A percentile compares a stretch with the other conserved stretches of the same genome.
Conservation (phyloP, 768 basidiomycete genomes). For the Tephrocybe sp. region DNA sequence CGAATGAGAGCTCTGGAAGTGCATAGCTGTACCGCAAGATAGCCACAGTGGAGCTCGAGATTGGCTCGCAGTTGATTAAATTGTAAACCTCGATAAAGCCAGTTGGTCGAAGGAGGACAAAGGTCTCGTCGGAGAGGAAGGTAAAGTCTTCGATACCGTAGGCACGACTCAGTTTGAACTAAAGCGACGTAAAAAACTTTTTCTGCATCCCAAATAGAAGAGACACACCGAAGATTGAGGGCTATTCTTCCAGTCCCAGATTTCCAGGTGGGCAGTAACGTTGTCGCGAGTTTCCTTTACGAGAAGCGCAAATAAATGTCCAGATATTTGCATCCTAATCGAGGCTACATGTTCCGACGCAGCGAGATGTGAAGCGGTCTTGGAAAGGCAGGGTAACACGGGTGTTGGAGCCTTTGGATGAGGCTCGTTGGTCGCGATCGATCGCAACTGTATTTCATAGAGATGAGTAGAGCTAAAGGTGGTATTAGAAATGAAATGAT, state of each 20-base stretch:
- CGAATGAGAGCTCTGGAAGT: constrained; percentile 41
- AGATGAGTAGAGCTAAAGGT: constrained; percentile 34
- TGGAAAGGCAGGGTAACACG: constrained; percentile 36
- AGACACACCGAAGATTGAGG: constrained; percentile 38
- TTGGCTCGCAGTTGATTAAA: constrained; percentile 33
- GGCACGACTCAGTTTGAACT: constrained; percentile 40
- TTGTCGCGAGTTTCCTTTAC: constrained; percentile 43
- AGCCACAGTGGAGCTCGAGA: constrained; percentile 25
- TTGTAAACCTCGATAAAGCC: constrained; percentile 49
- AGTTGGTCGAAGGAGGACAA: constrained; percentile 44
- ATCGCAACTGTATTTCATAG: constrained; percentile 49
- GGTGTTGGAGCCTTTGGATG: constrained; percentile 42
- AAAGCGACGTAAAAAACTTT: neutral
- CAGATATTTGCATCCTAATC: constrained; percentile 44
- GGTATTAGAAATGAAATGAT: neutral
- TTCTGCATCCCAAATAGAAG: neutral
- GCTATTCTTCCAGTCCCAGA: constrained; percentile 48
- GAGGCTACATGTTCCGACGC: constrained; percentile 33
- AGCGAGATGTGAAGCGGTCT: constrained; percentile 24
- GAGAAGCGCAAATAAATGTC: constrained; percentile 44
- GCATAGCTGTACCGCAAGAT: constrained; percentile 33
- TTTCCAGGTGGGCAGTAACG: constrained; percentile 42
- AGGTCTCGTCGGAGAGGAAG: constrained; percentile 41
- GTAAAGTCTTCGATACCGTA: constrained; percentile 53
- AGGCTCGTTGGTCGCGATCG: constrained; percentile 47